phyloP scores from a whole-genome alignment of 768 basidiomycete genomes.

The Russula foetens region DNA sequence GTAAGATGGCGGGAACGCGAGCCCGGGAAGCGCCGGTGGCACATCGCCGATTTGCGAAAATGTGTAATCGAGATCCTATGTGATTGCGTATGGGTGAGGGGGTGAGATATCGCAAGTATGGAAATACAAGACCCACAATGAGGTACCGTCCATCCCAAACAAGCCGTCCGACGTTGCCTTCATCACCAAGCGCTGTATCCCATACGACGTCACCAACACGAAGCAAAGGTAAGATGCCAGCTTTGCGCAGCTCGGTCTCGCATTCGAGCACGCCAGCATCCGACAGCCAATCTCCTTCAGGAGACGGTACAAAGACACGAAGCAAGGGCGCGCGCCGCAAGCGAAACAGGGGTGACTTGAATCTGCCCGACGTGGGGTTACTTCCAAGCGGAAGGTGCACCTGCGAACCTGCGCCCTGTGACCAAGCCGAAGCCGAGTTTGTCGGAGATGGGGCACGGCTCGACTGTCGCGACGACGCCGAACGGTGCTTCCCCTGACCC shows the following conservation, averaged over 20 bases:
- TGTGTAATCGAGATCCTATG: constrained; percentile 77
- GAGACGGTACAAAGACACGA: constrained; percentile 78
- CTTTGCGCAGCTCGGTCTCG: constrained; percentile 68
- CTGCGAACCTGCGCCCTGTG: constrained; percentile 35
- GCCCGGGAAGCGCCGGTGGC: constrained; percentile 68
- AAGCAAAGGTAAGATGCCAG: constrained; percentile 55
- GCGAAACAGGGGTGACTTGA: constrained; percentile 66
- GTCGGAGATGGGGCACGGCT: constrained; percentile 67
- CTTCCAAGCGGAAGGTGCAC: constrained; percentile 17
- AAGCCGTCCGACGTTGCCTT: constrained; percentile 75
- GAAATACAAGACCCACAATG: constrained; percentile 47
- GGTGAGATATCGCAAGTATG: background rate
- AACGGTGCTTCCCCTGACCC: constrained; percentile 4
- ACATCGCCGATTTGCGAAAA: constrained; percentile 71
- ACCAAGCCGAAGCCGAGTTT: constrained; percentile 35
- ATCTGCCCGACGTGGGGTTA: constrained; percentile 23
- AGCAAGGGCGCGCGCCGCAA: constrained; percentile 66
- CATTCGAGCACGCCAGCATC: constrained; percentile 76
- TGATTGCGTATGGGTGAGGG: background rate
- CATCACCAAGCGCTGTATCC: constrained; percentile 81
- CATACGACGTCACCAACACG: constrained; percentile 77
- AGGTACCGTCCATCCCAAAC: constrained; percentile 88
- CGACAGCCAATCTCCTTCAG: constrained; percentile 80
- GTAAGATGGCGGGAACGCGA: constrained; percentile 82
- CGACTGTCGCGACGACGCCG: constrained; percentile 36